phyloP scores from a whole-genome alignment of 1,284 basidiomycete genomes.

The Schizopora paradoxa region DNA sequence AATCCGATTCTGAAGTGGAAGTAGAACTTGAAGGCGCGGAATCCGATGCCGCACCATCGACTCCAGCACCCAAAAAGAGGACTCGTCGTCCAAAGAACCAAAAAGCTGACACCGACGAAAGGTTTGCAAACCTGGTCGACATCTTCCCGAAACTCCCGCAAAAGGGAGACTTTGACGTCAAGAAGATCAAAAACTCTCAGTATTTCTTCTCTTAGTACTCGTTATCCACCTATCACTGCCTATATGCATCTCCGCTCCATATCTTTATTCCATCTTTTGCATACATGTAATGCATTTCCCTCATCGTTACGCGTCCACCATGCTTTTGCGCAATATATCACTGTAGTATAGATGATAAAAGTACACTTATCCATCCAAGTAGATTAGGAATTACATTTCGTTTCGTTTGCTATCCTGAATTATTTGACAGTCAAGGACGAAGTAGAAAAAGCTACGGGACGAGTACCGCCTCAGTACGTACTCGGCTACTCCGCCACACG shows the following conservation, averaged over 20 bases:
- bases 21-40: slow-evolving; percentile 26
- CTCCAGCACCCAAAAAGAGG: slow-evolving; percentile 13
- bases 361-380: too few species aligned
- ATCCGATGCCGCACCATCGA: slow-evolving; percentile 30
- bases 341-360: too few species aligned
- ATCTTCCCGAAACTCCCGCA: slow-evolving; percentile 80
- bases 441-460: too few species aligned
- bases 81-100: slow-evolving; percentile 1
- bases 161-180: slow-evolving; percentile 88
- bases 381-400: too few species aligned
- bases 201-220: slow-evolving; percentile 83
- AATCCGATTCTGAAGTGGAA: slow-evolving; percentile 20
- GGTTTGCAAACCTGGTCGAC: slow-evolving; percentile 74
- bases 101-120: slow-evolving; percentile 31
- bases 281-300: too few species aligned
- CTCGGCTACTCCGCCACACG: too few species aligned
- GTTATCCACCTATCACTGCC: background rate
- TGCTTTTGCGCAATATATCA: too few species aligned
- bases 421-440: too few species aligned
- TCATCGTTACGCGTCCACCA: too few species aligned
- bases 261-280: too few species aligned
- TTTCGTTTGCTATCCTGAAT: too few species aligned
- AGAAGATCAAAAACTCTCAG: slow-evolving; percentile 72
- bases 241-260: background rate
- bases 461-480: too few species aligned